Base-by-base conservation (phyloP, 768 basidiomycete species). In the Rhizopogon rudus region DNA sequence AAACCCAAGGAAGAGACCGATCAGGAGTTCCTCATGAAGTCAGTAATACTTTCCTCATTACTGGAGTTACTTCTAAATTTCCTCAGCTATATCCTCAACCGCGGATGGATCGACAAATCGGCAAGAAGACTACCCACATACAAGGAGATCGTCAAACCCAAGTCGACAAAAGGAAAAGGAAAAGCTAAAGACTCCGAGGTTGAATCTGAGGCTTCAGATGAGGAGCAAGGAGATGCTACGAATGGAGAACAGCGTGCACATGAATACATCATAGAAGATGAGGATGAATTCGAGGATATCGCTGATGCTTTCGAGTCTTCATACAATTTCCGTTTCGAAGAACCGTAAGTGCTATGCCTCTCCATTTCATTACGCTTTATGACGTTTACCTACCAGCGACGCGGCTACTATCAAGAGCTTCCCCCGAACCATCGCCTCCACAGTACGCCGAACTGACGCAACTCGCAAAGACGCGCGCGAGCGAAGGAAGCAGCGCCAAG, bases 261-360 rank as follows among this genome's bases (percentile, higher is more conserved):
- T 20, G 68, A 68, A 1, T 70, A 70, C 12, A 72, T 75, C 40
- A 66, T 66, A 1, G 69, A 77, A 8, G 82, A 87, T 9, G 87
- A 88, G 6, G 83, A 86, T 37, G 81, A 89, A 16, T 97, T 97
- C 62, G 93, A 97, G 52, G 92, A 96, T 43, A 84, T 91, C 58
- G 89, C 86, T 5, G 95, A 97, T 29, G 82, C 83, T 43, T 99
- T 98, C 60, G 97, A 99, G 73, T 84, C 83, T n/a, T 90, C 89
- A 14, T 99, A 98, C 73, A 98, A 98, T 70, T 97, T 97, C 74
- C 85, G 97, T 52, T 99, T 93, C 68, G 96, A 99, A 69, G 96
- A 99, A 71, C 89, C 91, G 83, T 93, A 64, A 63, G 93, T 84
- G 25, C 29, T 16, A 28, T 20, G 6, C 22, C 9, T 41, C 10